A percentile compares a stretch with the other conserved stretches of the same genome.
These are phyloP conservation scores for Waltergamsia citrina DNA, from an alignment of 2,329 filamentous ascomycete genomes.

Conservation along the genomic window DNA sequence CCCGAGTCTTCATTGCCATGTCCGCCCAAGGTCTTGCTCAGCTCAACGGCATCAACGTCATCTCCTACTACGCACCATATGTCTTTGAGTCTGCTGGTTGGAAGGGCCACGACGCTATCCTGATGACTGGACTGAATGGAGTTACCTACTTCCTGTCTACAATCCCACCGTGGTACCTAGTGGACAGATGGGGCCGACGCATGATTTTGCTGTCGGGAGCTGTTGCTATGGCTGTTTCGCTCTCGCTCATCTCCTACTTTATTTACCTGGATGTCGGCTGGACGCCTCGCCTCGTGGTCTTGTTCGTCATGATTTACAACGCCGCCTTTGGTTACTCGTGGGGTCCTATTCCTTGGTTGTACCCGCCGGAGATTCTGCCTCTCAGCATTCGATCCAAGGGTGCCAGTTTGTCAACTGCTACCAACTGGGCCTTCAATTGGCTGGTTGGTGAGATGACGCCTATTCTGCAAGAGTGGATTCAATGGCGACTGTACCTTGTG, in stretches of 20 bases:
- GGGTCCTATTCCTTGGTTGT: conserved; percentile 97
- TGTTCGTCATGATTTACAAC: conserved; percentile 98
- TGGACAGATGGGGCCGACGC: conserved; percentile 84
- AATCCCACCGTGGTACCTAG: conserved; percentile 93
- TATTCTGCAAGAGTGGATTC: conserved; percentile 81
- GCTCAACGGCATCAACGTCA: conserved; percentile 98
- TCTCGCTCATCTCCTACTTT: conserved; percentile 91
- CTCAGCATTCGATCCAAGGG: conserved; percentile 96
- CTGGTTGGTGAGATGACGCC: conserved; percentile 93
- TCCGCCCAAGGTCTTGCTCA: conserved; percentile 93
- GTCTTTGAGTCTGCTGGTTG: conserved; percentile 98
- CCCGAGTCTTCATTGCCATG: conserved; percentile 96
- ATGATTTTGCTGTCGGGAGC: conserved; percentile 86
- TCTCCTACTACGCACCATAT: conserved; percentile 94
- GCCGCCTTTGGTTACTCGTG: conserved; percentile 90
- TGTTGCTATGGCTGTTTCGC: conserved; percentile 76
- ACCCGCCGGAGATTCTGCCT: conserved; percentile 96
- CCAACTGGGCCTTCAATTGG: conserved; percentile 99
- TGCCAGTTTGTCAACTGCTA: conserved; percentile 87
- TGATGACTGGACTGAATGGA: conserved; percentile 96
- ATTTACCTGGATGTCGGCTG: conserved; percentile 73
- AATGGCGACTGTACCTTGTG: conserved; percentile 88
- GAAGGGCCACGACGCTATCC: conserved; percentile 78
- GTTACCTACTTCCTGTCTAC: conserved; percentile 85
- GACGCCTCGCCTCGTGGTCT: conserved; percentile 77